A percentile compares a stretch with the other conserved stretches of the same genome.
Conservation (phyloP, 805 yeast species). For the Candida silvatica region DNA sequence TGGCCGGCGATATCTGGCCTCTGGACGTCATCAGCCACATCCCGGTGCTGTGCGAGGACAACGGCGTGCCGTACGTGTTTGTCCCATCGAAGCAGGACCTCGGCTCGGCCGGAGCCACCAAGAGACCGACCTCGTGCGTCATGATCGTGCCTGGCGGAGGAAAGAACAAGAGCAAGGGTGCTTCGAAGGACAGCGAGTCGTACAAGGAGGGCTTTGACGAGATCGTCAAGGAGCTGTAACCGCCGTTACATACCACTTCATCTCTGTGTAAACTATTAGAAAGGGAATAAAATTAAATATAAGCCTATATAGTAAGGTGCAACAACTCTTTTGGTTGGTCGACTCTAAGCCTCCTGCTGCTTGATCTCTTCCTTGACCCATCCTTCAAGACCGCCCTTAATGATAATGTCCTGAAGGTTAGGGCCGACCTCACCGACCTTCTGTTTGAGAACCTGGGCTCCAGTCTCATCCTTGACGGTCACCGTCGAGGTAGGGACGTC, state of each 20-base stretch:
- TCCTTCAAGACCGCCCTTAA: conserved; percentile 95
- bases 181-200: conserved; percentile 66
- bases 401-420: conserved; percentile 92
- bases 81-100: conserved; percentile 96
- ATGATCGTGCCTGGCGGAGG: conserved; percentile 97
- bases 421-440: conserved; percentile 95
- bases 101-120: conserved; percentile 98
- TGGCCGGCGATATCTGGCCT: conserved; percentile 98
- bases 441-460: conserved; percentile 59
- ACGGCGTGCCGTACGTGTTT: conserved; percentile 83
- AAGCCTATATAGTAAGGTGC: too few relatives aligned
- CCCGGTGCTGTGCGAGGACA: conserved; percentile 96
- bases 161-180: conserved; percentile 52
- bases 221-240: conserved; percentile 65
- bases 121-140: conserved; percentile 97
- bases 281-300: too few relatives aligned
- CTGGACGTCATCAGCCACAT: conserved; percentile 94
- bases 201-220: conserved; percentile 92
- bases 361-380: conserved; percentile 81
- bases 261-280: too few relatives aligned
- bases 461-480: conserved; percentile 59
- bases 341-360: conserved; percentile 6
- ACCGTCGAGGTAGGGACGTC: conserved; percentile 84
- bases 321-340: too few relatives aligned
- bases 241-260: too few relatives aligned